These are phyloP conservation scores for Boletus tomentosulus DNA, from an alignment of 768 basidiomycete genomes.

Conservation along the genomic window DNA sequence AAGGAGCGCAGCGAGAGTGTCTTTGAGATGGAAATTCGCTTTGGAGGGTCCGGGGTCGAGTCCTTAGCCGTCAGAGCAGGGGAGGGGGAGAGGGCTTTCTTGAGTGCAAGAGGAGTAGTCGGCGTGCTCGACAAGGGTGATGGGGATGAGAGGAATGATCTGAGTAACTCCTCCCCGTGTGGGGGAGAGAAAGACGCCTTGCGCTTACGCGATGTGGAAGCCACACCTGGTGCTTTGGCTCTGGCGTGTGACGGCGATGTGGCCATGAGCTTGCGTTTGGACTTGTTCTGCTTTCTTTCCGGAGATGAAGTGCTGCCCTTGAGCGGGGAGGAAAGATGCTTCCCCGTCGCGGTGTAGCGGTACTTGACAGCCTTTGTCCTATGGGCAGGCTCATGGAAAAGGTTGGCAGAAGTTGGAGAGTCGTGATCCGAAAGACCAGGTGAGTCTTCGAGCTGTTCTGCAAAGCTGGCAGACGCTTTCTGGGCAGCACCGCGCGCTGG, in stretches of 20 bases:
- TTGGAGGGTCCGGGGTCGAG: not conserved
- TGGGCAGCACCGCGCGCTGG: slow-evolving; percentile 34
- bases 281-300: slow-evolving; percentile 16
- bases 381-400: slow-evolving; percentile 23
- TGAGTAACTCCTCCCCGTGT: slow-evolving; percentile 7
- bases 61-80: slow-evolving; percentile 6
- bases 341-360: slow-evolving; percentile 31
- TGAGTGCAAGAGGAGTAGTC: slow-evolving; percentile 8
- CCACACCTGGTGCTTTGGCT: slow-evolving; percentile 4
- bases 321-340: slow-evolving; percentile 32
- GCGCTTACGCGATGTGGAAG: slow-evolving; percentile 27
- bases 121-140: slow-evolving; percentile 28
- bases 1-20: slow-evolving; percentile 11
- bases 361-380: slow-evolving; percentile 28
- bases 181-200: slow-evolving; percentile 15
- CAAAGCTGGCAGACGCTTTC: slow-evolving; percentile 31
- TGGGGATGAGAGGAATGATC: slow-evolving; percentile 15
- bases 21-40: slow-evolving; percentile 9
- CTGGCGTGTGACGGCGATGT: slow-evolving; percentile 14
- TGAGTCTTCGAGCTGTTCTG: slow-evolving; percentile 30
- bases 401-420: slow-evolving; percentile 13
- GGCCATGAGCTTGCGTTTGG: slow-evolving; percentile 1
- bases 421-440: slow-evolving; percentile 24
- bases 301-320: slow-evolving; percentile 31
- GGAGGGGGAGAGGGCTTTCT: slow-evolving; percentile 16